phyloP scores from a whole-genome alignment of 2,329 filamentous ascomycete genomes.

The Cryphonectria radicalis region DNA sequence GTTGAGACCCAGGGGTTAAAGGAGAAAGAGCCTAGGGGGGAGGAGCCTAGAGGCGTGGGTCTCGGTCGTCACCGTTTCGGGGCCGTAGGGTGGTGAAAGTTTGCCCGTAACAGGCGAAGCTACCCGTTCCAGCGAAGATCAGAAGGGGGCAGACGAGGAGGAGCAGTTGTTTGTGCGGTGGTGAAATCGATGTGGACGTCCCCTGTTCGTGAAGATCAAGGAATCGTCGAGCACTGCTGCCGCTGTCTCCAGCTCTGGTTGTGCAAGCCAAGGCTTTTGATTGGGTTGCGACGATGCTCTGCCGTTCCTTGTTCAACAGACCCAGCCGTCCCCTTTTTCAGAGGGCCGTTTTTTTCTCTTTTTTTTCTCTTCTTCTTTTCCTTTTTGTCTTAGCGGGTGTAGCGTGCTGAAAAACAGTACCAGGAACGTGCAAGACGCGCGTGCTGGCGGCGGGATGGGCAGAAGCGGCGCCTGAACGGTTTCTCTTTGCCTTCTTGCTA shows the following conservation, averaged over 20 bases:
- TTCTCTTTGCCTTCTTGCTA: neutral
- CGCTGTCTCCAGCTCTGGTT: conserved; percentile 3
- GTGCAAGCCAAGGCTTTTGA: conserved; percentile 2
- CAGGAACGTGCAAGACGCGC: conserved; percentile 14
- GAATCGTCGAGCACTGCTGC: neutral
- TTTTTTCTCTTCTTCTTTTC: neutral
- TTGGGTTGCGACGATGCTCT: conserved; percentile 1
- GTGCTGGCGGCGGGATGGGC: conserved; percentile 1
- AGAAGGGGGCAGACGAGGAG: neutral
- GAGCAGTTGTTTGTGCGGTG: conserved; percentile 9
- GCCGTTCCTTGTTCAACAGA: conserved; percentile 1
- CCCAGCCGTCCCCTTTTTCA: conserved; percentile 14
- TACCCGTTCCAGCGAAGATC: neutral
- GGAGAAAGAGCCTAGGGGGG: conserved; percentile 26
- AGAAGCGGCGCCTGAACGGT: conserved; percentile 1
- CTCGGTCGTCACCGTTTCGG: conserved; percentile 27
- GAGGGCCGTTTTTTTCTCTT: neutral
- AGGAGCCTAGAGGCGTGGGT: conserved; percentile 27
- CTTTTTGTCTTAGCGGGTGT: neutral
- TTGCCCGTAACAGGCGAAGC: conserved; percentile 21
- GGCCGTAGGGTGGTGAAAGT: conserved; percentile 19
- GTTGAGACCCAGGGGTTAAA: conserved; percentile 28
- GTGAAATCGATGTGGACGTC: no score
- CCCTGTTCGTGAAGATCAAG: neutral
- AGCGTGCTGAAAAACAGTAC: conserved; percentile 8